Conservation (phyloP, 1,284 basidiomycete species). For the Acaromyces ingoldii region DNA sequence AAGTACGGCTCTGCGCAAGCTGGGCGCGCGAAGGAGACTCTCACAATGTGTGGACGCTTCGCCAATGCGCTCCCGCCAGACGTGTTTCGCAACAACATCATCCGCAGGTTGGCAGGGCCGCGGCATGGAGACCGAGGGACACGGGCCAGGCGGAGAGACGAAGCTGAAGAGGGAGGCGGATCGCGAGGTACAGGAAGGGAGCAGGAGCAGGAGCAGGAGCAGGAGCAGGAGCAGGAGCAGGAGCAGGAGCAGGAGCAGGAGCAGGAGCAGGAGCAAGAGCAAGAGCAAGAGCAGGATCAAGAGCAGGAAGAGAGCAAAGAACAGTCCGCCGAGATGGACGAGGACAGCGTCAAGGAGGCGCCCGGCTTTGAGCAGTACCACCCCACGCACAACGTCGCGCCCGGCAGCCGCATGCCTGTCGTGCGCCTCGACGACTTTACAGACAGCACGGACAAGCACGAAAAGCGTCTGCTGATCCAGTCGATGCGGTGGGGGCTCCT, state of each 20-base stretch:
- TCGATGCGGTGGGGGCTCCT: conserved; percentile 78
- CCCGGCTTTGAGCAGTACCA: too few relatives aligned
- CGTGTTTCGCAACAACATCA: conserved; percentile 15
- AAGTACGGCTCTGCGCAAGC: background rate
- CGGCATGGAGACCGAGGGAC: background rate
- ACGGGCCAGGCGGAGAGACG: background rate
- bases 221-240: background rate
- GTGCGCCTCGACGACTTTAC: conserved; percentile 19
- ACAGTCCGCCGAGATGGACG: conserved; percentile 10
- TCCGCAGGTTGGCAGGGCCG: background rate
- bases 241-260: background rate
- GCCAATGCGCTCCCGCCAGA: conserved; percentile 28
- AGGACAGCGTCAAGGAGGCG: too few relatives aligned
- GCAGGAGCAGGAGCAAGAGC: too few relatives aligned
- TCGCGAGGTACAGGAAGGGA: background rate
- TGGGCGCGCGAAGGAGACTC: background rate
- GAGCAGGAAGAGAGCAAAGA: conserved; percentile 14
- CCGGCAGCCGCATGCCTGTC: conserved; percentile 30
- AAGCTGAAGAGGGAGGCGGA: too few relatives aligned
- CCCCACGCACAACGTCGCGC: conserved; percentile 44
- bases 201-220: background rate
- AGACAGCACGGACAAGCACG: conserved; percentile 7
- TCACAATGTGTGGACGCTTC: conserved; percentile 35
- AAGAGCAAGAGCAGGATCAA: too few relatives aligned
- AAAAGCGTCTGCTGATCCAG: conserved; percentile 21